Evolutionary conservation across 768 basidiomycete genomes (phyloP).

Genomic region (Leccinum fibrillosum): DNA sequence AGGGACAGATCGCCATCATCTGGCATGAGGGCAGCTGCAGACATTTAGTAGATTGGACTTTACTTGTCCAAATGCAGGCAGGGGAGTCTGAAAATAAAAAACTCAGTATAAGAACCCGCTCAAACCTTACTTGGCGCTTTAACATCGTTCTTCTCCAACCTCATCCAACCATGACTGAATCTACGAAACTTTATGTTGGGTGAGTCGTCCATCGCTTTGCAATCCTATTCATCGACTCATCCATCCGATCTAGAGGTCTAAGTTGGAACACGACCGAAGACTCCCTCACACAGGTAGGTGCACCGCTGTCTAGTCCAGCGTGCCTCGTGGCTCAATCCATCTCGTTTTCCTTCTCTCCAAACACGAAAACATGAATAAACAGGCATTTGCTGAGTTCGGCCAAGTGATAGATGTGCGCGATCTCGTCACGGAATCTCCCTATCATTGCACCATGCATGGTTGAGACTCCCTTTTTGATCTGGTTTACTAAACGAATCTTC

Average conservation of each 20-base stretch:
- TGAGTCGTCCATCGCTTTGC: constrained; percentile 10
- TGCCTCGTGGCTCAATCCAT: constrained; percentile 5
- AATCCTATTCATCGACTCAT: neutral
- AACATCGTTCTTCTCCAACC: constrained; percentile 14
- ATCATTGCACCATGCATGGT: constrained; percentile 31
- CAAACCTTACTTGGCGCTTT: constrained; percentile 16
- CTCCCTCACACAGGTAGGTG: constrained; percentile 21
- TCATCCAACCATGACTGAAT: constrained; percentile 20
- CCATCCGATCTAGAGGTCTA: constrained; percentile 22
- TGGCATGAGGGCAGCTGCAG: neutral
- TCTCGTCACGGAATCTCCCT: constrained; percentile 28
- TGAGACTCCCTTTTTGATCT: constrained; percentile 23
- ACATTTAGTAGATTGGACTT: no score
- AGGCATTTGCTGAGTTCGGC: constrained; percentile 46
- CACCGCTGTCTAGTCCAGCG: neutral
- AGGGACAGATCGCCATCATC: neutral
- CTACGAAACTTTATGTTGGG: constrained; percentile 33
- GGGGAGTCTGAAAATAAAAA: constrained; percentile 32
- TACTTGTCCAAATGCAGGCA: constrained; percentile 24
- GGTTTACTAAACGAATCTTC: constrained; percentile 26
- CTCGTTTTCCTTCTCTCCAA: neutral
- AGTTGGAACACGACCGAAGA: constrained; percentile 35
- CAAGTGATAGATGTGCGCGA: constrained; percentile 49
- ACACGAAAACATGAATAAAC: constrained; percentile 1
- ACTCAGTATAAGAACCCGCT: constrained; percentile 25